Conservation (phyloP, 768 basidiomycete species). For the Russula compacta region DNA sequence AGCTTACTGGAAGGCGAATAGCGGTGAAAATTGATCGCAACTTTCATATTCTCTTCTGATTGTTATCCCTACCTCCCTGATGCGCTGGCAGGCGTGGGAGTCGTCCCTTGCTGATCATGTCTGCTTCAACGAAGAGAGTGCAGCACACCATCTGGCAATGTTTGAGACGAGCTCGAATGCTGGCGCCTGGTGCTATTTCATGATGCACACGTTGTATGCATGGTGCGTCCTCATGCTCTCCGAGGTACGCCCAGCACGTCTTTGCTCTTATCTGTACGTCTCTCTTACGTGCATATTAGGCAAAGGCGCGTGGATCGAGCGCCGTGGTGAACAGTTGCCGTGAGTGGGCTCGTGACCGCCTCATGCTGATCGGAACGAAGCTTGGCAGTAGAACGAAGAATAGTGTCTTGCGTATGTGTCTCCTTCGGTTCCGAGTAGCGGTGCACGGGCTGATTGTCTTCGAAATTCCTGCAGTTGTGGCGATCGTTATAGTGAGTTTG, state of each 20-base stretch:
- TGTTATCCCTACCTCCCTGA: neutral
- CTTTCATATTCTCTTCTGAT: neutral
- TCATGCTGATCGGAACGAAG: slow-evolving; percentile 32
- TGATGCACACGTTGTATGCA: slow-evolving; percentile 65
- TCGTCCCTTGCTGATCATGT: slow-evolving; percentile 61
- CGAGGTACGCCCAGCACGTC: slow-evolving; percentile 38
- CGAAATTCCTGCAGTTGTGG: slow-evolving; percentile 50
- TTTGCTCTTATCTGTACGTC: neutral
- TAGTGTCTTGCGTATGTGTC: slow-evolving; percentile 38
- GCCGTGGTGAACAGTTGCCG: slow-evolving; percentile 16
- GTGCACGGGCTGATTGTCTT: slow-evolving; percentile 32
- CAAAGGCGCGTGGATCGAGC: neutral
- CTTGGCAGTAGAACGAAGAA: slow-evolving; percentile 35
- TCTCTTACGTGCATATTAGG: neutral
- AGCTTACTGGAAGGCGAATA: neutral
- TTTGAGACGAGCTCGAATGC: slow-evolving; percentile 72
- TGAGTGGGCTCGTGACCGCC: slow-evolving; percentile 32
- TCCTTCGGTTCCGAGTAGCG: neutral
- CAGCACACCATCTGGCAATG: slow-evolving; percentile 62
- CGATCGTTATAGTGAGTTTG: slow-evolving; percentile 50
- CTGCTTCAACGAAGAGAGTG: slow-evolving; percentile 58
- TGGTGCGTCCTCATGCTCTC: slow-evolving; percentile 56
- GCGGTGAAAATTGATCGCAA: neutral
- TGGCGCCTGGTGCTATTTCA: slow-evolving; percentile 75
- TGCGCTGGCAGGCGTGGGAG: slow-evolving; percentile 48